A percentile compares a stretch with the other conserved stretches of the same genome.
These are phyloP conservation scores for Coemansia aciculifera DNA, from an alignment of 192 early-diverging fungal genomes.

Conservation along the genomic window DNA sequence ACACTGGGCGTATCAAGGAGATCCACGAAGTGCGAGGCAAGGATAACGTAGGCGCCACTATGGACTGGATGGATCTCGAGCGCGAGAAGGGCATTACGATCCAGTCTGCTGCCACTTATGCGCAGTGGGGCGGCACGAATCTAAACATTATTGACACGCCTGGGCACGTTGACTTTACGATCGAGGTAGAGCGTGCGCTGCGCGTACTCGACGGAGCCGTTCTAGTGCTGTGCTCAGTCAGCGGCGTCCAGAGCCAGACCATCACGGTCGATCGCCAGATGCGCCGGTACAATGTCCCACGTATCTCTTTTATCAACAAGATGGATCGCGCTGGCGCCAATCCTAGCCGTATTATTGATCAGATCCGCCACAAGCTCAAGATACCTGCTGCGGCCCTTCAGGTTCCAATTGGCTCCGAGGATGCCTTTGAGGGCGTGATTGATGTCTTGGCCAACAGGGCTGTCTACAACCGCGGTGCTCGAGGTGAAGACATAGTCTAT, in stretches of 20 bases:
- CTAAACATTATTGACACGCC: conserved; percentile 90
- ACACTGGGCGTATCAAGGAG: conserved; percentile 85
- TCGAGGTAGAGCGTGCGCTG: conserved; percentile 85
- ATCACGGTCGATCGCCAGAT: conserved; percentile 90
- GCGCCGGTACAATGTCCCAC: conserved; percentile 84
- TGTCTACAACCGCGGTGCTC: conserved; percentile 83
- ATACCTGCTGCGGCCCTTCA: conserved; percentile 77
- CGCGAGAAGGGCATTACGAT: conserved; percentile 92
- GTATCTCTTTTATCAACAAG: conserved; percentile 89
- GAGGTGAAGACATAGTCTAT: conserved; percentile 76
- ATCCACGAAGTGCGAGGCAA: conserved; percentile 87
- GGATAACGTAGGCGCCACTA: conserved; percentile 93
- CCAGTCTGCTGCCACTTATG: conserved; percentile 84
- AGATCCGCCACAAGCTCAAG: conserved; percentile 77
- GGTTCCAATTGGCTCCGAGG: conserved; percentile 86
- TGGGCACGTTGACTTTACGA: conserved; percentile 88
- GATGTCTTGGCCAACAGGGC: conserved; percentile 88
- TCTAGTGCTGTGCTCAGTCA: conserved; percentile 79
- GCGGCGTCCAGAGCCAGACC: conserved; percentile 85
- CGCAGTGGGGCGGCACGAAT: conserved; percentile 75
- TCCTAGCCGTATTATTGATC: conserved; percentile 75
- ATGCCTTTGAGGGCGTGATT: conserved; percentile 85
- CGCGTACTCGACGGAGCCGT: conserved; percentile 87
- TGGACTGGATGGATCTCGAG: conserved; percentile 99
- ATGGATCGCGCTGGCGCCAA: conserved; percentile 90